A percentile compares a stretch with the other conserved stretches of the same genome.
Conservation (phyloP, 2,329 filamentous ascomycete species). For the Fusarium sp. region DNA sequence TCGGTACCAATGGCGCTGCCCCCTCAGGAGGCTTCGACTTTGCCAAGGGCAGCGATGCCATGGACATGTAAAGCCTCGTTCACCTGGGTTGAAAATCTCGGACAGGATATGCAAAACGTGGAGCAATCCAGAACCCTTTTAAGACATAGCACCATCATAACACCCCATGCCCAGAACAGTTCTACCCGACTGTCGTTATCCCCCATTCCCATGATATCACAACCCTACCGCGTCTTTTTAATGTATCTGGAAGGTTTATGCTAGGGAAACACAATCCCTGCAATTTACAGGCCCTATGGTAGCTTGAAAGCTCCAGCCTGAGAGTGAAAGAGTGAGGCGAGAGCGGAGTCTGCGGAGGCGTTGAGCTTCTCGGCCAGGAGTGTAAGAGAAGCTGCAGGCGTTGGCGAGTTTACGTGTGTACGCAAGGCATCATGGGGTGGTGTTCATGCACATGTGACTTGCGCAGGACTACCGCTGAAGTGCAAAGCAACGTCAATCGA, state of each 20-base stretch:
- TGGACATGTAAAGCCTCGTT: slow-evolving; percentile 66
- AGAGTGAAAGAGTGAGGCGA: slow-evolving; percentile 44
- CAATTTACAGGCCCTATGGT: slow-evolving; percentile 62
- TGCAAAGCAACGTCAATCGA: slow-evolving; percentile 34
- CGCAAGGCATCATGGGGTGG: slow-evolving; percentile 40
- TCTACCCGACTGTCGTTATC: slow-evolving; percentile 39
- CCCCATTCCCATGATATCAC: slow-evolving; percentile 46
- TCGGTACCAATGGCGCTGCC: slow-evolving; percentile 70
- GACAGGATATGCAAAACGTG: slow-evolving; percentile 27
- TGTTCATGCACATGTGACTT: slow-evolving; percentile 39
- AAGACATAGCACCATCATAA: slow-evolving; percentile 41
- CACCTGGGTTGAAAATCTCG: slow-evolving; percentile 11
- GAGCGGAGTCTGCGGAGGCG: slow-evolving; percentile 37
- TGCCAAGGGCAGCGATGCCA: slow-evolving; percentile 72
- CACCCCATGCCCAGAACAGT: slow-evolving; percentile 39
- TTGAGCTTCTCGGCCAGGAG: slow-evolving; percentile 30
- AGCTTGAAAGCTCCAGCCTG: slow-evolving; percentile 73
- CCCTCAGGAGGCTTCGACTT: slow-evolving; percentile 94
- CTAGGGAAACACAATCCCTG: slow-evolving; percentile 41
- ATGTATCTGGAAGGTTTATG: slow-evolving; percentile 52
- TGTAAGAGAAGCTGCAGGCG: slow-evolving; percentile 33
- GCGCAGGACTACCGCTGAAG: slow-evolving; percentile 34
- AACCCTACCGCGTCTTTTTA: slow-evolving; percentile 48
- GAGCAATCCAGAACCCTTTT: slow-evolving; percentile 32
- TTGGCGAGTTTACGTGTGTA: slow-evolving; percentile 36